Evolutionary conservation across 495 filamentous ascomycete genomes (phyloP).

Genomic region (Cercophora scortea): DNA sequence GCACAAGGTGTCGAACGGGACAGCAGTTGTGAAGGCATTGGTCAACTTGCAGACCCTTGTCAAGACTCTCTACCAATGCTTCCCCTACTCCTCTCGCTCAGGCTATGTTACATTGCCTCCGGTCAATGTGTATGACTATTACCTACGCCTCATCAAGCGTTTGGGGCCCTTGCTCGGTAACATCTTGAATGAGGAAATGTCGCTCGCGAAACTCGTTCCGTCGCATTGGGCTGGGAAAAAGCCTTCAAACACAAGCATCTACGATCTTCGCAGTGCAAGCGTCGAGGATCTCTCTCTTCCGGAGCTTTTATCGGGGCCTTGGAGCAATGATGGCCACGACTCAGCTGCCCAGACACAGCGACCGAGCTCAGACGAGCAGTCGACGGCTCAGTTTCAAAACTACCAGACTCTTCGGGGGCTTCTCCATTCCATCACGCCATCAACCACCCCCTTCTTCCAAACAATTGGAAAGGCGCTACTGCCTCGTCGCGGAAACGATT

Average conservation of each 20-base stretch:
- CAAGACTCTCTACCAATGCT: constrained; percentile 63
- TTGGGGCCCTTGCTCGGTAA: constrained; percentile 70
- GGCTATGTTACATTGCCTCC: constrained; percentile 47
- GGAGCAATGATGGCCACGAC: constrained; percentile 30
- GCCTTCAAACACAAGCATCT: not conserved
- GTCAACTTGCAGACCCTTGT: constrained; percentile 66
- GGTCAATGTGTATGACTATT: constrained; percentile 76
- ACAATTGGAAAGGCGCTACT: constrained; percentile 71
- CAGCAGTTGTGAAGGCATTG: constrained; percentile 66
- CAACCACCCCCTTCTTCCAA: constrained; percentile 70
- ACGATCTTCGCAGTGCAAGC: not conserved
- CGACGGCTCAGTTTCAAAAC: constrained; percentile 59
- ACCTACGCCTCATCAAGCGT: constrained; percentile 55
- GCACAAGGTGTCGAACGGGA: constrained; percentile 50
- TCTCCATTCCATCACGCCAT: constrained; percentile 63
- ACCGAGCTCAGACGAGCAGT: constrained; percentile 28
- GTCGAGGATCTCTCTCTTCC: constrained; percentile 6
- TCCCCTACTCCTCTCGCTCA: constrained; percentile 51
- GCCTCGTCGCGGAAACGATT: constrained; percentile 59
- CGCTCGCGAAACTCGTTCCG: constrained; percentile 44
- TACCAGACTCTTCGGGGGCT: constrained; percentile 66
- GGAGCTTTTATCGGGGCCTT: constrained; percentile 5
- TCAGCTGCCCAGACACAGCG: constrained; percentile 7
- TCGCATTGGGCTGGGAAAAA: constrained; percentile 31
- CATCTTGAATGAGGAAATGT: constrained; percentile 76